A percentile compares a stretch with the other conserved stretches of the same genome.
These are phyloP conservation scores for Ophiostoma novo-ulmi DNA, from an alignment of 2,329 filamentous ascomycete species.

Conservation along the genomic window DNA sequence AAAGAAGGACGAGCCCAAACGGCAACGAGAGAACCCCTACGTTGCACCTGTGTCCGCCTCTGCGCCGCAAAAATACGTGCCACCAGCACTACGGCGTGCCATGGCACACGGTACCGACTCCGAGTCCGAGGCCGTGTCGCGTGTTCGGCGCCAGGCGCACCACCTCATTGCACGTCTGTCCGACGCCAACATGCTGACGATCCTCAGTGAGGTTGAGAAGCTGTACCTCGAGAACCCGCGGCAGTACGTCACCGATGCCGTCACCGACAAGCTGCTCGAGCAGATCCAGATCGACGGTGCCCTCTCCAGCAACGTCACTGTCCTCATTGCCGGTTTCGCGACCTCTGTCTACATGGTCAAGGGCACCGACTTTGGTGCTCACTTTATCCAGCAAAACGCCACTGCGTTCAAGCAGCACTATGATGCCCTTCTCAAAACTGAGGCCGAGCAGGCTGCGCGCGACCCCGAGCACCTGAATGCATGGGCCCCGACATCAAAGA, in stretches of 20 bases:
- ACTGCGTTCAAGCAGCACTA: constrained; percentile 64
- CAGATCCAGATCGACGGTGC: constrained; percentile 73
- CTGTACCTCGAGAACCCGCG: constrained; percentile 79
- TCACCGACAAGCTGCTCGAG: constrained; percentile 73
- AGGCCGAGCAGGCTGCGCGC: constrained; percentile 30
- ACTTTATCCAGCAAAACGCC: constrained; percentile 60
- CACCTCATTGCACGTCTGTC: constrained; percentile 90
- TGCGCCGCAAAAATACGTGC: constrained; percentile 69
- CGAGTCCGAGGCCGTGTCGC: constrained; percentile 60
- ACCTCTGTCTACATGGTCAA: constrained; percentile 81
- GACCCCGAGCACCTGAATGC: constrained; percentile 14
- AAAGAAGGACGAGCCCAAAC: constrained; percentile 27
- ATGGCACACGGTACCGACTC: constrained; percentile 30
- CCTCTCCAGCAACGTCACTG: constrained; percentile 82
- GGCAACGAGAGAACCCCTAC: constrained; percentile 73
- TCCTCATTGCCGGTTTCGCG: constrained; percentile 84
- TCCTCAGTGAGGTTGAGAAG: constrained; percentile 74
- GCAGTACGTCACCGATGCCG: constrained; percentile 77
- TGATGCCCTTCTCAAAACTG: constrained; percentile 35
- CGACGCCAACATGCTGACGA: constrained; percentile 81
- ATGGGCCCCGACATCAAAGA: constrained; percentile 44
- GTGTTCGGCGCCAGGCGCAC: constrained; percentile 74
- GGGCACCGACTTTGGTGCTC: constrained; percentile 83
- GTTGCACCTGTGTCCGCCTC: constrained; percentile 58
- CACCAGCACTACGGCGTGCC: constrained; percentile 70